These are phyloP conservation scores for Xylaria sp. DNA, from an alignment of 2,329 filamentous ascomycete species.

Conservation along the genomic window DNA sequence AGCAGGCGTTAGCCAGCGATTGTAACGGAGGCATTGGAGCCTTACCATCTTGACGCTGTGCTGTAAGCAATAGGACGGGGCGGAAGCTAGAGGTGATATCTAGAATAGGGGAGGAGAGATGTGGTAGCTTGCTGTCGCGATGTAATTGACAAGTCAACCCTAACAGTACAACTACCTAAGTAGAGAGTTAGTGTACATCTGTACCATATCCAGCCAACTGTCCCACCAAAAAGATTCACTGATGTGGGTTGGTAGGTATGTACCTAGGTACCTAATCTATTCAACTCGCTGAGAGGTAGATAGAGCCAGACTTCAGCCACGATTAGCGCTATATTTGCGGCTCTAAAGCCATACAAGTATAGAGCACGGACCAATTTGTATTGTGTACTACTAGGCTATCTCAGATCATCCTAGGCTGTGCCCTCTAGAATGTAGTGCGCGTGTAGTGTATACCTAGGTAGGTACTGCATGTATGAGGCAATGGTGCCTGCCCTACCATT, in stretches of 20 bases:
- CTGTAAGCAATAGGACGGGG: not conserved
- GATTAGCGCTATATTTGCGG: not conserved
- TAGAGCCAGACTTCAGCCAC: conserved; percentile 18
- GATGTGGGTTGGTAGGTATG: conserved; percentile 3
- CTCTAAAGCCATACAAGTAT: not conserved
- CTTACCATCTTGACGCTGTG: conserved; percentile 44
- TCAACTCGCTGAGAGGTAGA: not conserved
- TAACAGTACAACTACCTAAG: not conserved
- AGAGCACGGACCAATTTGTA: not conserved
- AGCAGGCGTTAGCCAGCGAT: conserved; percentile 31
- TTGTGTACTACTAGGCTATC: not conserved
- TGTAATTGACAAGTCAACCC: conserved; percentile 16
- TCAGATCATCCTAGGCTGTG: not conserved
- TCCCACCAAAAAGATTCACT: conserved; percentile 34
- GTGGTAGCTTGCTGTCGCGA: conserved; percentile 17
- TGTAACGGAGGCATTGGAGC: conserved; percentile 18
- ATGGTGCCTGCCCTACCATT: conserved; percentile 13
- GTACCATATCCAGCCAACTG: conserved; percentile 29
- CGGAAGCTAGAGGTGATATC: conserved; percentile 8
- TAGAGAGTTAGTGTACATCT: conserved; percentile 1
- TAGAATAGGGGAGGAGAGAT: conserved; percentile 2
- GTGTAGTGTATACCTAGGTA: not conserved
- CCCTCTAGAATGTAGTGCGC: not conserved
- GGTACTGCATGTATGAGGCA: not conserved
- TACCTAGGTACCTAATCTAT: not conserved